phyloP scores from a whole-genome alignment of 2,329 filamentous ascomycete genomes.

The Immersiporthe knoxdaviesiana region DNA sequence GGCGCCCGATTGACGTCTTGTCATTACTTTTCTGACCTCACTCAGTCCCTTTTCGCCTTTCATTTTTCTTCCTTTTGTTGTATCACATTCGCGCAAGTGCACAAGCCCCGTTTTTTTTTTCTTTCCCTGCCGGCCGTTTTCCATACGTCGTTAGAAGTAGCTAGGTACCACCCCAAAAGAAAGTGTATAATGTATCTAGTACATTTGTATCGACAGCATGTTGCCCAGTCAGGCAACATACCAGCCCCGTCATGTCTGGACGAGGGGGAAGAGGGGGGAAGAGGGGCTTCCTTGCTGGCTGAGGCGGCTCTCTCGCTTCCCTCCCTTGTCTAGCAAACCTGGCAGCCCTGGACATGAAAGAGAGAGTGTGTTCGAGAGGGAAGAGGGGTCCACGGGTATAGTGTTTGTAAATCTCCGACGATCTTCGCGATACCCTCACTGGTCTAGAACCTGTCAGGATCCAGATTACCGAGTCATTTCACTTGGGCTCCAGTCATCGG shows the following conservation, averaged over 20 bases:
- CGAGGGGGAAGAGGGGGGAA: background rate
- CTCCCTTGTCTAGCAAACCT: no score
- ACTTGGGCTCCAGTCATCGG: background rate
- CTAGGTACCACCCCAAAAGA: background rate
- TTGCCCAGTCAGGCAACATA: background rate
- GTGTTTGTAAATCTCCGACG: background rate
- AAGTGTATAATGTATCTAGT: background rate
- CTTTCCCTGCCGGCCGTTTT: background rate
- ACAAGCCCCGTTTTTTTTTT: background rate
- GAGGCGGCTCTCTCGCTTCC: background rate
- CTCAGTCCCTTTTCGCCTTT: background rate
- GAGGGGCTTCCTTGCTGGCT: background rate
- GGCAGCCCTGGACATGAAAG: background rate
- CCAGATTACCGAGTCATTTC: background rate
- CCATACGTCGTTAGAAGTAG: background rate
- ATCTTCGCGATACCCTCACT: background rate
- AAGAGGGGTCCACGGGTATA: background rate
- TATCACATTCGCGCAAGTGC: background rate
- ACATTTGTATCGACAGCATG: background rate
- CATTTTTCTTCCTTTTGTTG: background rate
- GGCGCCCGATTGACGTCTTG: slow-evolving; percentile 24
- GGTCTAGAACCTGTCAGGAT: background rate
- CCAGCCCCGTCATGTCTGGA: background rate
- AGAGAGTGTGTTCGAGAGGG: background rate
- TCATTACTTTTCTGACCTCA: slow-evolving; percentile 29